Conservation (phyloP, 257 asterid species). For the Henckelia pumila region DNA sequence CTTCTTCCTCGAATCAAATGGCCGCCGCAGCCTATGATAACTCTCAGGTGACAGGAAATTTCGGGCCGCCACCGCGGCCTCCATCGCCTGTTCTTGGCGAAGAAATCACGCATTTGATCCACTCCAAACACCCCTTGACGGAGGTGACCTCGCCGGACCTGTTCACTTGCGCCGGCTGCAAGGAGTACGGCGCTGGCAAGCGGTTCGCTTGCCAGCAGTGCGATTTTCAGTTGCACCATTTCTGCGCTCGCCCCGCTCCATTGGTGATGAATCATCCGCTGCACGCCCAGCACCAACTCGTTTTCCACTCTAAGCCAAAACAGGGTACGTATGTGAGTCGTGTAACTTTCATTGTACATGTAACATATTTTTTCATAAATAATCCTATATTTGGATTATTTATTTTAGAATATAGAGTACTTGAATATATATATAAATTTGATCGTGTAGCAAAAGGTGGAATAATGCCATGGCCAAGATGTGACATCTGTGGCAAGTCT, state of each 20-base stretch:
- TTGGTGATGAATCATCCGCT: constrained; percentile 59
- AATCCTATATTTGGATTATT: no score
- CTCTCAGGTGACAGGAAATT: constrained; percentile 30
- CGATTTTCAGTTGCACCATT: constrained; percentile 74
- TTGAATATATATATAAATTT: no score
- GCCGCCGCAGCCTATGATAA: neutral
- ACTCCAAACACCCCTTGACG: constrained; percentile 62
- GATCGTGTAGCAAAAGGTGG: constrained; percentile 52
- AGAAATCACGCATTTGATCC: constrained; percentile 55
- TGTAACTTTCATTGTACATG: no score
- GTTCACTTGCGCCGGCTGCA: constrained; percentile 68
- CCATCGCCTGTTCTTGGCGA: constrained; percentile 33
- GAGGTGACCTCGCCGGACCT: constrained; percentile 43
- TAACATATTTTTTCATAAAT: no score
- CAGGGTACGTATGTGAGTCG: no score
- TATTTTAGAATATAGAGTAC: no score
- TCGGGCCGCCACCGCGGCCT: no score
- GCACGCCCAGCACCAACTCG: constrained; percentile 78
- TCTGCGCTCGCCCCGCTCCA: constrained; percentile 62
- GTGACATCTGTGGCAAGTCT: constrained; percentile 67
- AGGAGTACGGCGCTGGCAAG: constrained; percentile 74
- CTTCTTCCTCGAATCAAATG: constrained; percentile 22
- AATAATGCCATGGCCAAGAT: constrained; percentile 55
- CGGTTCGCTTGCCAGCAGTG: constrained; percentile 68
- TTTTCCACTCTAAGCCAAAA: constrained; percentile 66